Evolutionary conservation across 352 stramenopile species (phyloP).

Genomic region (Pythium folliculosum): DNA sequence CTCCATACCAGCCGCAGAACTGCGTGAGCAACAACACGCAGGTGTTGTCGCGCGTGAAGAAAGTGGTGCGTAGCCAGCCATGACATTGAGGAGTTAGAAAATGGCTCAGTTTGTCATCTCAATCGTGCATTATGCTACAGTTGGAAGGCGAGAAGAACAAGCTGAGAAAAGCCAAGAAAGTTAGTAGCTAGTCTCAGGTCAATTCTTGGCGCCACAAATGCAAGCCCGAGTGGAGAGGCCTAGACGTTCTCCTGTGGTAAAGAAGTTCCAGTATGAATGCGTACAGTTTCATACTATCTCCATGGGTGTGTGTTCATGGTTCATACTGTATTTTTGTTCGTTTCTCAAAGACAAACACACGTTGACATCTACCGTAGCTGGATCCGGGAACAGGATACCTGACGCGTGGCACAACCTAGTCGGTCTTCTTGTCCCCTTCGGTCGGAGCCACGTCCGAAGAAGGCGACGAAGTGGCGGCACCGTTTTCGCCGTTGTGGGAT

Average conservation of each 20-base stretch:
- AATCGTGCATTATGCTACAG: no score
- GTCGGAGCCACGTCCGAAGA: not conserved
- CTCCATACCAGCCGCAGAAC: slow-evolving; percentile 79
- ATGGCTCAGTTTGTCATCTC: no score
- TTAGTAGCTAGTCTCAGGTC: slow-evolving; percentile 23
- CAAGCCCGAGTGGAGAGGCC: not conserved
- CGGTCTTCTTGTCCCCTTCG: slow-evolving; percentile 12
- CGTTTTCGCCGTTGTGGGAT: not conserved
- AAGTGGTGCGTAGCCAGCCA: slow-evolving; percentile 60
- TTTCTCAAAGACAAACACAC: slow-evolving; percentile 11
- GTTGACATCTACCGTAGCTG: not conserved
- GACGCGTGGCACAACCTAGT: slow-evolving; percentile 1
- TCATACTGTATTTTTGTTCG: slow-evolving; percentile 1
- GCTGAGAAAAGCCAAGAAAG: slow-evolving; percentile 61
- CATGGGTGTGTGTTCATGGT: not conserved
- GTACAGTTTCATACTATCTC: not conserved
- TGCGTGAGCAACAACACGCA: slow-evolving; percentile 75
- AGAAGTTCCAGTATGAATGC: not conserved
- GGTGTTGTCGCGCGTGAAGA: slow-evolving; percentile 80
- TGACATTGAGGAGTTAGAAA: not conserved
- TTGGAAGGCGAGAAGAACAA: slow-evolving; percentile 79
- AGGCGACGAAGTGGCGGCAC: not conserved
- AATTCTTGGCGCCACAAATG: not conserved
- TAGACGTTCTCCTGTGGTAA: not conserved
- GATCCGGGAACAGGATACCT: not conserved